Base-by-base conservation (phyloP, 345 rosid genomes). In the Anacardium occidentale region DNA sequence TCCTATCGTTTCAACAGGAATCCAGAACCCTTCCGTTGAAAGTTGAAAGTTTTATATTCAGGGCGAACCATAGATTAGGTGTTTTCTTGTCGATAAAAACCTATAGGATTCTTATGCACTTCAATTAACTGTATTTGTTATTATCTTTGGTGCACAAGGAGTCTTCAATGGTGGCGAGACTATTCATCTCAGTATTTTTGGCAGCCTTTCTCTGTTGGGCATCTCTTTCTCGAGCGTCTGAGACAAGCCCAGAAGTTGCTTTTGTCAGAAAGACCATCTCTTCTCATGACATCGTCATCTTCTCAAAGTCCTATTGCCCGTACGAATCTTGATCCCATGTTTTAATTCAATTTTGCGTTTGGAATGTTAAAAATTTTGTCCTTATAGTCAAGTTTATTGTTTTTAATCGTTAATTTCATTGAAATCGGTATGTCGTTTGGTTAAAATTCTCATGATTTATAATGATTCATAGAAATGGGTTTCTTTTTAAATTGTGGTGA, bases 271-370 rank as follows among this genome's bases (percentile, higher is more conserved):
- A 87, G 80, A 90, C 97, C 57, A 82, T 94, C 78, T 77, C 91
- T 68, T 81, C 97, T 44, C 94, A 90, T 84, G 78, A 86, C 85
- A 90, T 94, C 85, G 91, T 91, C 85, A 89, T 94, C 83, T 94
- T 94, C 93, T 94, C 98, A 82, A 94, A 94, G 70, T 91, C 98
- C 58, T 94, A 94, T 78, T 94, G 98, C 96, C 96, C 98, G 96
- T 94, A 84, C 14, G 54, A 42, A 13, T 18, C 51, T 21, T 24
- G 25, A 24, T 13, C 25, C 5, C 25, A 29, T 3, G 1, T 6
- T 20, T 3, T 29, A 29, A 29, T 29, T 29, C 32, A 29, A 29
- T 29, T 29, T 29, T 29, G 32, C 32, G 32, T 29, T 29, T 29
- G 32, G 32, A 29, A 29, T 4, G 26, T 54, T 42, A 37, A 15